A percentile compares a stretch with the other conserved stretches of the same genome.
These are phyloP conservation scores for Acanthochlamys bracteata DNA, from an alignment of 106 monocot species.

Conservation along the genomic window DNA sequence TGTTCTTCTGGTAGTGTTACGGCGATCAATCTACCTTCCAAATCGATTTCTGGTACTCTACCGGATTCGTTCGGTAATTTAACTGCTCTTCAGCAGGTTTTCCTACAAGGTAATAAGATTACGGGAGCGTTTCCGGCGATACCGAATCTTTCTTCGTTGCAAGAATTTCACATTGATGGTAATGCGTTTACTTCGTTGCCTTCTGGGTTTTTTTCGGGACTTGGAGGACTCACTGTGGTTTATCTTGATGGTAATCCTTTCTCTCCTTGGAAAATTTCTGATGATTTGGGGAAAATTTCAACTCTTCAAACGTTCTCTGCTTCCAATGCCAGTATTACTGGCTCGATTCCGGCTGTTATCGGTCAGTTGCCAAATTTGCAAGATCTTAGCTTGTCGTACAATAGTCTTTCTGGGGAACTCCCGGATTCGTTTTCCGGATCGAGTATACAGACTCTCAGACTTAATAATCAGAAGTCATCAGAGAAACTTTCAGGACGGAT, in stretches of 20 bases:
- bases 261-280: slow-evolving; percentile 41
- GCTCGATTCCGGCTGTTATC: slow-evolving; percentile 48
- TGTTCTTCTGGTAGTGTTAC: slow-evolving; percentile 44
- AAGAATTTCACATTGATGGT: slow-evolving; percentile 27
- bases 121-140: slow-evolving; percentile 56
- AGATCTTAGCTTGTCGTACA: slow-evolving; percentile 60
- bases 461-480: slow-evolving; percentile 57
- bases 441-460: slow-evolving; percentile 24
- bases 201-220: slow-evolving; percentile 46
- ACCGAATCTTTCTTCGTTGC: slow-evolving; percentile 28
- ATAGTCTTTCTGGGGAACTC: slow-evolving; percentile 38
- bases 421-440: slow-evolving; percentile 34
- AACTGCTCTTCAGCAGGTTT: slow-evolving; percentile 32
- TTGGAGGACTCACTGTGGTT: slow-evolving; percentile 32
- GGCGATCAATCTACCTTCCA: slow-evolving; percentile 31
- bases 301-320: slow-evolving; percentile 44
- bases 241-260: slow-evolving; percentile 60
- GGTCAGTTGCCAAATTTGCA: slow-evolving; percentile 27
- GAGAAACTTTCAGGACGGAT: slow-evolving; percentile 49
- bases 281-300: slow-evolving; percentile 7
- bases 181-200: slow-evolving; percentile 63
- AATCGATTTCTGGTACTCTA: slow-evolving; percentile 27
- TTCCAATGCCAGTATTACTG: slow-evolving; percentile 46
- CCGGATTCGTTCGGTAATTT: slow-evolving; percentile 33
- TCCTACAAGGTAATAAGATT: slow-evolving; percentile 45